Conservation (phyloP, 2,329 filamentous ascomycete genomes). For the Aspergillaceae sp. region DNA sequence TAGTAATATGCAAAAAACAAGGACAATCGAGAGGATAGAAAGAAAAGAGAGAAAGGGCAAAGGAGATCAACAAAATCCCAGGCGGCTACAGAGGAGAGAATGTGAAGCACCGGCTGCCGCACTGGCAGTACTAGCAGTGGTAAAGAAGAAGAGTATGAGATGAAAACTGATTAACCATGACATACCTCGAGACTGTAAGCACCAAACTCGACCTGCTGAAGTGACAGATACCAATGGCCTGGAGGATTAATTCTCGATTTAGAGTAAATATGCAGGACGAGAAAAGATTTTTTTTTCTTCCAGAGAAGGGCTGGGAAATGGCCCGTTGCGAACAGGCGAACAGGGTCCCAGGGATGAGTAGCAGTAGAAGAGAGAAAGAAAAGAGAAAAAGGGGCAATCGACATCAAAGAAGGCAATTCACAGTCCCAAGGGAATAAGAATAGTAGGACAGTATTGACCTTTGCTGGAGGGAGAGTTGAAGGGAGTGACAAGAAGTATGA, state of each 20-base stretch:
- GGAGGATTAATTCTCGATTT: not conserved
- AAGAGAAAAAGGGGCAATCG: constrained; percentile 1
- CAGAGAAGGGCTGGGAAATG: not conserved
- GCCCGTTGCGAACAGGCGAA: not conserved
- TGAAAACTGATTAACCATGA: not conserved
- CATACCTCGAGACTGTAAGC: not conserved
- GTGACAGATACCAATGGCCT: not conserved
- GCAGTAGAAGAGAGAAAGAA: not conserved
- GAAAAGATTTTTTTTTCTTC: not conserved
- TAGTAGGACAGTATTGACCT: constrained; percentile 1
- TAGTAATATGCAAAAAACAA: not conserved
- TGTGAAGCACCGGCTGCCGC: too few relatives aligned
- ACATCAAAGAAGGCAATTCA: constrained; percentile 5
- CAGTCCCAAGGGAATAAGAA: not conserved
- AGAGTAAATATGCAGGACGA: not conserved
- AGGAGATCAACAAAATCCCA: not conserved
- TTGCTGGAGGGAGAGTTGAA: not conserved
- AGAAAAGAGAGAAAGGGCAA: not conserved
- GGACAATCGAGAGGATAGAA: too few relatives aligned
- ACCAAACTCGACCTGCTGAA: not conserved
- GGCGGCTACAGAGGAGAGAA: not conserved
- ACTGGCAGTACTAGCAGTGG: not conserved
- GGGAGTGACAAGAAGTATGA: constrained; percentile 3
- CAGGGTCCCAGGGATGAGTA: not conserved
- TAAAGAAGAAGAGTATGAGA: not conserved